These are phyloP conservation scores for Trifolium subterraneum DNA, from an alignment of 306 rosid species.

Conservation along the genomic window DNA sequence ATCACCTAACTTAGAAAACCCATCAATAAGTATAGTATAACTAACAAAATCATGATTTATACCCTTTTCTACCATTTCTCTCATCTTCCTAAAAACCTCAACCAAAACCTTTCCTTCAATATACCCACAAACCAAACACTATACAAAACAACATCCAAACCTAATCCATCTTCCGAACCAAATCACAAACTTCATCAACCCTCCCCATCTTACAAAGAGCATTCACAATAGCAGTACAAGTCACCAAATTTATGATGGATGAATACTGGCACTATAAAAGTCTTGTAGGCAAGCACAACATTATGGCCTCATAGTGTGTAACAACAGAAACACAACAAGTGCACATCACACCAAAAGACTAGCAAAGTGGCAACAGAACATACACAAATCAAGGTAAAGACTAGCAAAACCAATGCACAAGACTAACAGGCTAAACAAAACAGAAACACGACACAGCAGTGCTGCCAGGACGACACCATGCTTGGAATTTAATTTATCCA, in stretches of 20 bases:
- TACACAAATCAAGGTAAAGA: no score
- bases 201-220: slow-evolving; percentile 80
- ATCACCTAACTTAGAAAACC: slow-evolving; percentile 77
- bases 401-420: no score
- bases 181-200: slow-evolving; percentile 62
- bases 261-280: no score
- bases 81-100: slow-evolving; percentile 68
- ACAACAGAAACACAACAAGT: no score
- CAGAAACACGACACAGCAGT: no score
- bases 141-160: slow-evolving; percentile 76
- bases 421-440: no score
- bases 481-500: no score
- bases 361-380: no score
- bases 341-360: no score
- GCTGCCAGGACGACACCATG: no score
- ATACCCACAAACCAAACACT: slow-evolving; percentile 83
- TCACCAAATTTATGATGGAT: slow-evolving; percentile 60
- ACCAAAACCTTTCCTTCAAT: slow-evolving; percentile 55
- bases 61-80: slow-evolving; percentile 65
- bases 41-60: slow-evolving; percentile 63
- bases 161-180: slow-evolving; percentile 61
- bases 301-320: no score
- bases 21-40: slow-evolving; percentile 65
- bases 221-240: slow-evolving; percentile 70
- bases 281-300: no score